Evolutionary conservation across 2,329 filamentous ascomycete species (phyloP).

Genomic region (Aquanectria penicillioides): DNA sequence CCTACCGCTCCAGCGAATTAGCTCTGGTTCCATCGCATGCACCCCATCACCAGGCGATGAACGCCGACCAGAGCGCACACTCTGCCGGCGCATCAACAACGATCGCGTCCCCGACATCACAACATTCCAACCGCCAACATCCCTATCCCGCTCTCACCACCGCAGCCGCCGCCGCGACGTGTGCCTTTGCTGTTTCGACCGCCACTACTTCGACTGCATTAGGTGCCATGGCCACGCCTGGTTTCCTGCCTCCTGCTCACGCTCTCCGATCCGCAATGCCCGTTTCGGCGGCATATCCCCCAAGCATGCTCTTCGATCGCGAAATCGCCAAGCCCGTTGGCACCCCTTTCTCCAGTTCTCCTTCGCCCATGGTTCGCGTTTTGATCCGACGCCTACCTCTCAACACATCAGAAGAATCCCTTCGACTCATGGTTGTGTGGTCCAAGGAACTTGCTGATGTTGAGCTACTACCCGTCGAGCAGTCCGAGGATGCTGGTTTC

Average conservation of each 20-base stretch:
- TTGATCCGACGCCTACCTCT: constrained; percentile 65
- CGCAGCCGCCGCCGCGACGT: constrained; percentile 26
- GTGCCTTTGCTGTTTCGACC: constrained; percentile 7
- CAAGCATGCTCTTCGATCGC: constrained; percentile 50
- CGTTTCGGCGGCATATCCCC: constrained; percentile 47
- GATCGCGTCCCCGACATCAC: constrained; percentile 38
- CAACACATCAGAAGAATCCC: constrained; percentile 62
- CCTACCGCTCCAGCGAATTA: constrained; percentile 30
- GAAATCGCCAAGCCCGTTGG: constrained; percentile 54
- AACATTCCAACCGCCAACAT: constrained; percentile 44
- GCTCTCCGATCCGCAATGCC: constrained; percentile 48
- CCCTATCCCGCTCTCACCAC: constrained; percentile 43
- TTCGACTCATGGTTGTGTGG: constrained; percentile 68
- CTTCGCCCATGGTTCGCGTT: constrained; percentile 52
- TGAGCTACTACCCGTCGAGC: constrained; percentile 60
- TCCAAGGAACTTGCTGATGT: constrained; percentile 64
- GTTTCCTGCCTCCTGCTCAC: constrained; percentile 54
- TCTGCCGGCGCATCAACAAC: constrained; percentile 36
- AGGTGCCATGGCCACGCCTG: constrained; percentile 55
- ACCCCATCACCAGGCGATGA: constrained; percentile 44
- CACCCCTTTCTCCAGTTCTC: constrained; percentile 50
- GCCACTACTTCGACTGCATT: constrained; percentile 8
- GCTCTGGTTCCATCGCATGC: constrained; percentile 41
- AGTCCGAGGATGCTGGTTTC: constrained; percentile 60
- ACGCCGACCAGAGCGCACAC: constrained; percentile 33